Base-by-base conservation (phyloP, 176 grass and related monocot genomes). In the Musa beccarii region DNA sequence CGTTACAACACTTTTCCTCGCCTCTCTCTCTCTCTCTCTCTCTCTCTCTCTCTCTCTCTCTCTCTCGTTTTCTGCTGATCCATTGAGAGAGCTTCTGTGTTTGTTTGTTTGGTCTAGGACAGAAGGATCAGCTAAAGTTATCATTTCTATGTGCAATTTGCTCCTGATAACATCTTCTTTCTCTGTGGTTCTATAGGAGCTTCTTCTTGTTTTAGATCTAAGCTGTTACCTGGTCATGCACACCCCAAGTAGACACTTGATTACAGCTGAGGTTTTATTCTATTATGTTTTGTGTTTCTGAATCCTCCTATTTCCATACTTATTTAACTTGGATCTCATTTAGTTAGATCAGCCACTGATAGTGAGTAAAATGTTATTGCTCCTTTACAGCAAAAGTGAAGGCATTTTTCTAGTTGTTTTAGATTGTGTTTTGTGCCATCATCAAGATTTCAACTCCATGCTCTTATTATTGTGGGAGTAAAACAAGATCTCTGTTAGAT, bases 311-410 rank as follows among this genome's bases (percentile, higher is more conserved):
- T 49, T 11, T 66, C 23, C 24, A 29, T 28, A 11, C n/a, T 66
- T 66, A 11, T 25, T 22, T 7, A 66, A 10, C 63, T 50, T 51
- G 34, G 67, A 16, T 69, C 4, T 50, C 17, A 43, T 69, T n/a
- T 20, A 11, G 29, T 51, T 43, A 43, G 3, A 43, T 43, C 34
- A 43, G 34, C 34, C 34, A 43, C 34, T 43, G 34, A 66, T 69
- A 28, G 11, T 19, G 43, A 43, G 10, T n/a, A 69, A 69, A 50
- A 22, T 19, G 14, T 68, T 49, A 43, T 68, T 50, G 0, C 17
- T 70, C n/a, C 51, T 70, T 70, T 52, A 70, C 34, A 4, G 29
- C 7, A 70, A 49, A 69, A 70, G 34, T 70, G 15, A 70, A 70
- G 13, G 2, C 11, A 20, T 51, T n/a, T 6, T 20, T 19, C 13